Conservation (phyloP, 257 asterid species). For the Solanum commersonii region DNA sequence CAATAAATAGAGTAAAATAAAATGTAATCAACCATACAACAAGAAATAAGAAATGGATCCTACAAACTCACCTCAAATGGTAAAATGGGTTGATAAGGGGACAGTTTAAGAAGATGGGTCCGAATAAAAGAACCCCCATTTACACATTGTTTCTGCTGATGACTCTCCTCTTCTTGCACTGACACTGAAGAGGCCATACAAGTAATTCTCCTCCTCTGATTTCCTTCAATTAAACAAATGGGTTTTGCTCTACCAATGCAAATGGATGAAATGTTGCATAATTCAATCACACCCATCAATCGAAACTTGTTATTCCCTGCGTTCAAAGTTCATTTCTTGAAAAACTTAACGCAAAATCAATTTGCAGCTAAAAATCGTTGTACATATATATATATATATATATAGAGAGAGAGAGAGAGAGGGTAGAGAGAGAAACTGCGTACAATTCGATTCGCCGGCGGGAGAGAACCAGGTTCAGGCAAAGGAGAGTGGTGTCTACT, state of each 20-base stretch:
- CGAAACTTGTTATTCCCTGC: neutral
- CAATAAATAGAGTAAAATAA: neutral
- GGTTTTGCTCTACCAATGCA: constrained; percentile 20
- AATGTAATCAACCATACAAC: neutral
- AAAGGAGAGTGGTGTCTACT: neutral
- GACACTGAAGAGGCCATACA: constrained; percentile 42
- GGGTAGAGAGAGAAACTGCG: too few species aligned
- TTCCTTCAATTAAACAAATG: constrained; percentile 12
- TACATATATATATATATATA: neutral
- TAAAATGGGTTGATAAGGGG: constrained; percentile 81
- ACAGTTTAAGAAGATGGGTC: constrained; percentile 61
- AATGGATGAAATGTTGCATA: constrained; percentile 29
- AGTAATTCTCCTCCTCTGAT: constrained; percentile 18
- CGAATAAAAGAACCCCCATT: constrained; percentile 77
- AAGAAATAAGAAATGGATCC: neutral
- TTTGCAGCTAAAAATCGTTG: neutral
- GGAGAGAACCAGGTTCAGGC: neutral
- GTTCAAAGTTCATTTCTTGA: neutral
- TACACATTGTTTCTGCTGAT: constrained; percentile 14
- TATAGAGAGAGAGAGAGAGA: too few species aligned
- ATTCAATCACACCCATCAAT: constrained; percentile 60
- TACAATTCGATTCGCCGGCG: neutral
- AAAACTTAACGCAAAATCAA: neutral
- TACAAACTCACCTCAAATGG: constrained; percentile 69
- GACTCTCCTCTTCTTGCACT: constrained; percentile 39